phyloP scores from a whole-genome alignment of 257 asterid species.

The Galeopsis tetrahit region DNA sequence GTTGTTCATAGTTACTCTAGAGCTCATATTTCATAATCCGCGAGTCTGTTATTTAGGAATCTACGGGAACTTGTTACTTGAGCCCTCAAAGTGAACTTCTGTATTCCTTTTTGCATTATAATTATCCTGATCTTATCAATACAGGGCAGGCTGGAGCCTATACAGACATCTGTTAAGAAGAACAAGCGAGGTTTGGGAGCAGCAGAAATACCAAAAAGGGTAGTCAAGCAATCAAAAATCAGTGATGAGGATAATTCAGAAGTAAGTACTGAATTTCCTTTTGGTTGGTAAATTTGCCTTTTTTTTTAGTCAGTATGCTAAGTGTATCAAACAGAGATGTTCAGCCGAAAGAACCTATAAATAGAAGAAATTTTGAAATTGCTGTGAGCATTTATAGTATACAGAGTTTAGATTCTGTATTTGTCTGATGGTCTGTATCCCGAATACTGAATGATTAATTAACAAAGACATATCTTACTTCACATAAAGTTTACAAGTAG shows the following conservation, averaged over 20 bases:
- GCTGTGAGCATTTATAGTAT: not conserved
- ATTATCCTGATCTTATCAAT: slow-evolving; percentile 23
- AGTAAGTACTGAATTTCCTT: slow-evolving; percentile 43
- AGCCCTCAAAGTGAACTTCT: not conserved
- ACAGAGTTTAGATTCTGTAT: slow-evolving; percentile 5
- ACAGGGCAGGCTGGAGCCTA: slow-evolving; percentile 95
- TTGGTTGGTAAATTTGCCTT: not conserved
- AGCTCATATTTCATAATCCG: not conserved
- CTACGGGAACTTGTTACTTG: slow-evolving; percentile 1
- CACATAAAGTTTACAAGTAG: not conserved
- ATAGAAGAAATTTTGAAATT: not conserved
- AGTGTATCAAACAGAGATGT: not conserved
- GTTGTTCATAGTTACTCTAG: not conserved
- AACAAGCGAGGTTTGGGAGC: slow-evolving; percentile 92
- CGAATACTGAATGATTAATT: not conserved
- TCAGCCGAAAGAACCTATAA: not conserved
- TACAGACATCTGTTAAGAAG: slow-evolving; percentile 65
- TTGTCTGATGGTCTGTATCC: not conserved
- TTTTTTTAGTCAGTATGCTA: not conserved
- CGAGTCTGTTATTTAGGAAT: not conserved
- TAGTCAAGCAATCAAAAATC: slow-evolving; percentile 33
- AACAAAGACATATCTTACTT: not conserved
- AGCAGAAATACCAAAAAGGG: slow-evolving; percentile 64
- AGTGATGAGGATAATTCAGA: slow-evolving; percentile 38
- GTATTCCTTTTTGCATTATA: slow-evolving; percentile 4